Evolutionary conservation across 1,284 basidiomycete species (phyloP).

Genomic region (Ustilago crameri): DNA sequence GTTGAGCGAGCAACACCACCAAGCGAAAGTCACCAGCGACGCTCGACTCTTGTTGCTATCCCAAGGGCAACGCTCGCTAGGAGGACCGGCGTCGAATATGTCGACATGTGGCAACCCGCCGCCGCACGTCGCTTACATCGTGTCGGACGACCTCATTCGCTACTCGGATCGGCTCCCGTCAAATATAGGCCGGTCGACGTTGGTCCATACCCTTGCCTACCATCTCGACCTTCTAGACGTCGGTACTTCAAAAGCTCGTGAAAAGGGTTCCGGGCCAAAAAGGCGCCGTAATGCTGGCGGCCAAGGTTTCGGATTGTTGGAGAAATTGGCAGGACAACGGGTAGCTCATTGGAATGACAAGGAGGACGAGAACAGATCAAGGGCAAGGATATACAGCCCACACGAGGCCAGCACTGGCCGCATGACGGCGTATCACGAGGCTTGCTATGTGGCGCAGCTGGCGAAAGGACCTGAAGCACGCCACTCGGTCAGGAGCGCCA

Average conservation of each 20-base stretch:
- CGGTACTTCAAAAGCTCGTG: conserved; percentile 4
- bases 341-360: no score
- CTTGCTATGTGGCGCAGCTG: conserved; percentile 24
- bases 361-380: neutral
- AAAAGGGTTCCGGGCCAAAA: neutral
- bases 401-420: conserved; percentile 17
- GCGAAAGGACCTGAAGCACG: conserved; percentile 6
- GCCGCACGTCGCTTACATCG: conserved; percentile 71
- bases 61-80: neutral
- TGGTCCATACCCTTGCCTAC: conserved; percentile 78
- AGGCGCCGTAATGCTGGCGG: no score
- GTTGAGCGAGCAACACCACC: no score
- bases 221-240: conserved; percentile 51
- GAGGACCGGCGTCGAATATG: conserved; percentile 6
- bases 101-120: conserved; percentile 1
- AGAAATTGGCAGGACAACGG: no score
- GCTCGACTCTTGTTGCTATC: neutral
- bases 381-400: conserved; percentile 20
- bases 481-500: neutral
- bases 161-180: conserved; percentile 80
- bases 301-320: no score
- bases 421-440: conserved; percentile 35
- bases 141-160: conserved; percentile 74
- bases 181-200: conserved; percentile 80
- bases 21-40: neutral